Evolutionary conservation across 1,284 basidiomycete genomes (phyloP).

Genomic region (Sphaerobolus stellatus): DNA sequence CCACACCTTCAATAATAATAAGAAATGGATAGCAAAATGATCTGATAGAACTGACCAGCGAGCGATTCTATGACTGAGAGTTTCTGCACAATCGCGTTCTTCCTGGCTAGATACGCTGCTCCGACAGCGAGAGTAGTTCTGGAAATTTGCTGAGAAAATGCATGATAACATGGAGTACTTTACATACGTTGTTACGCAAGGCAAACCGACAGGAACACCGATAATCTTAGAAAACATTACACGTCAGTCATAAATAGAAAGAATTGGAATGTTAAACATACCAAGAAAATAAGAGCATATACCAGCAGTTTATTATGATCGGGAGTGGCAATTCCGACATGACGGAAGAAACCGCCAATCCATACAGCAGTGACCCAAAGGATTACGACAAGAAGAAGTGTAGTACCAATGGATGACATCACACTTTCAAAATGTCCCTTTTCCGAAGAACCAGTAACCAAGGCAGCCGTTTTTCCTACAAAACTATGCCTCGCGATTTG

Average conservation of each 20-base stretch:
- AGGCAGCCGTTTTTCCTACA: slow-evolving; percentile 47
- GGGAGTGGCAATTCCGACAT: slow-evolving; percentile 44
- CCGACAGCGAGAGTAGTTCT: slow-evolving; percentile 40
- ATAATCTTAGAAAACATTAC: slow-evolving; percentile 35
- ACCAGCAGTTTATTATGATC: slow-evolving; percentile 49
- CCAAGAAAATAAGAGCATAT: slow-evolving; percentile 44
- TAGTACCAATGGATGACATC: slow-evolving; percentile 47
- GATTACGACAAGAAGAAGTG: slow-evolving; percentile 49
- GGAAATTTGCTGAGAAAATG: no score
- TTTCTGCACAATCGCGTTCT: slow-evolving; percentile 61
- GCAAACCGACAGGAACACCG: slow-evolving; percentile 56
- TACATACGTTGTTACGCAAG: slow-evolving; percentile 34
- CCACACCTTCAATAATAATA: slow-evolving; percentile 32
- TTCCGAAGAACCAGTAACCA: slow-evolving; percentile 40
- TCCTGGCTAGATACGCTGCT: slow-evolving; percentile 52
- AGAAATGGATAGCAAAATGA: no score
- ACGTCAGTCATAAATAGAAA: neutral
- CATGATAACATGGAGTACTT: slow-evolving; percentile 45
- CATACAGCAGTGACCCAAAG: slow-evolving; percentile 46
- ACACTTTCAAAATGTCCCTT: slow-evolving; percentile 53
- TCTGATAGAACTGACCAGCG: slow-evolving; percentile 43
- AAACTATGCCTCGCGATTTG: slow-evolving; percentile 44
- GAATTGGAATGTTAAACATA: slow-evolving; percentile 7
- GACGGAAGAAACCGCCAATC: slow-evolving; percentile 49
- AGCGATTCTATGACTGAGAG: slow-evolving; percentile 57